These are phyloP conservation scores for Aspergillus caelatus DNA, from an alignment of 2,329 filamentous ascomycete species.

Conservation along the genomic window DNA sequence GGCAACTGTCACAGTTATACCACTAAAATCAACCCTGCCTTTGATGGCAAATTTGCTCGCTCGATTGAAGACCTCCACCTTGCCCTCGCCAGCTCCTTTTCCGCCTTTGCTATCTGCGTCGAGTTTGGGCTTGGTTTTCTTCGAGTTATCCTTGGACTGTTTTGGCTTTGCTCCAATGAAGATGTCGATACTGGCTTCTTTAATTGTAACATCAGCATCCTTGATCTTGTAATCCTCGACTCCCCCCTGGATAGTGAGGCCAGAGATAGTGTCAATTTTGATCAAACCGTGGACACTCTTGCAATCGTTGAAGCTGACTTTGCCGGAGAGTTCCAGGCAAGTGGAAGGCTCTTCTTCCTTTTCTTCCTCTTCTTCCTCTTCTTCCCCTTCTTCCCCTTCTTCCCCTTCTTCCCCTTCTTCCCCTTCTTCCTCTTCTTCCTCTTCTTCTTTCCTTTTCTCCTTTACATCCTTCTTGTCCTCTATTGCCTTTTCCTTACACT, in stretches of 20 bases:
- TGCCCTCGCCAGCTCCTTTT: neutral
- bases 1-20: neutral
- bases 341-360: neutral
- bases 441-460: no score
- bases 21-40: conserved; percentile 1
- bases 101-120: neutral
- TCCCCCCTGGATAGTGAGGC: neutral
- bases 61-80: neutral
- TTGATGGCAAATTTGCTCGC: conserved; percentile 1
- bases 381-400: no score
- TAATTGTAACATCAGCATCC: neutral
- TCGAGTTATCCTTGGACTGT: neutral
- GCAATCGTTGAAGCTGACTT: conserved; percentile 2
- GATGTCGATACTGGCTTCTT: neutral
- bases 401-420: no score
- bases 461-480: neutral
- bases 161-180: neutral
- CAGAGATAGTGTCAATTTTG: neutral
- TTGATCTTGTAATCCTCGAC: neutral
- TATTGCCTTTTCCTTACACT: neutral
- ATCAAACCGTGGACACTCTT: conserved; percentile 3
- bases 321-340: neutral
- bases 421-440: no score
- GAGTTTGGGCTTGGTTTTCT: neutral
- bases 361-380: neutral